These are phyloP conservation scores for Entomophthora muscae DNA, from an alignment of 371 early-diverging fungal species.

Conservation along the genomic window DNA sequence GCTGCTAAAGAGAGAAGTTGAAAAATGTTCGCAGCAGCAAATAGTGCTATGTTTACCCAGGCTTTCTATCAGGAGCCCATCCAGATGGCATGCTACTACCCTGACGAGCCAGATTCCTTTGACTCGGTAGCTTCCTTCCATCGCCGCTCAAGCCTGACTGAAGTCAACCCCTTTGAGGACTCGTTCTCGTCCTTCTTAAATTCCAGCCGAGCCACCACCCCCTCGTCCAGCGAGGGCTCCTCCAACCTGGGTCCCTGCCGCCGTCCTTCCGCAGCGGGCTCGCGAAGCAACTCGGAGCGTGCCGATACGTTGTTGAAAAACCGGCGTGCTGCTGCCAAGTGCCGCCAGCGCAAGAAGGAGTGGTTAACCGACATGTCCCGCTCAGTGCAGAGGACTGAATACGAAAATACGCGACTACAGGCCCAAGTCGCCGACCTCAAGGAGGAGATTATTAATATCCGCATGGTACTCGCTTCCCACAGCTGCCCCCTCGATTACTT, in stretches of 20 bases:
- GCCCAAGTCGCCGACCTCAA: constrained; percentile 23
- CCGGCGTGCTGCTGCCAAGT: constrained; percentile 26
- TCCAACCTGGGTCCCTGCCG: too few species aligned
- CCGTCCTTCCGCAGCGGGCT: too few species aligned
- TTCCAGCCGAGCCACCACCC: background rate
- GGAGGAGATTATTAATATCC: constrained; percentile 28
- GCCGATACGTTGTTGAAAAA: background rate
- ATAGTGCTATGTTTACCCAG: background rate
- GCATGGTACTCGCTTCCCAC: constrained; percentile 34
- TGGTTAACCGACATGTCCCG: constrained; percentile 31
- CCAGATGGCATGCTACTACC: background rate
- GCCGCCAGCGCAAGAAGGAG: constrained; percentile 47
- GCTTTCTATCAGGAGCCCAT: background rate
- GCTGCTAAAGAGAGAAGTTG: background rate
- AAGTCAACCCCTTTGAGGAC: background rate
- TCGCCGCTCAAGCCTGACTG: background rate
- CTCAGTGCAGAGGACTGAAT: constrained; percentile 27
- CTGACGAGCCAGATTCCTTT: background rate
- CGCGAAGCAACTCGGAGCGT: background rate
- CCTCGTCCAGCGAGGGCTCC: background rate
- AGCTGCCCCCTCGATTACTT: constrained; percentile 8
- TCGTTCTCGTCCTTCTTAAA: background rate
- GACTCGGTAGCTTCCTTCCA: background rate
- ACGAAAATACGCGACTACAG: constrained; percentile 27
- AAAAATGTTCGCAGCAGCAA: background rate